These are phyloP conservation scores for Primulina eburnea DNA, from an alignment of 257 asterid species.

Conservation along the genomic window DNA sequence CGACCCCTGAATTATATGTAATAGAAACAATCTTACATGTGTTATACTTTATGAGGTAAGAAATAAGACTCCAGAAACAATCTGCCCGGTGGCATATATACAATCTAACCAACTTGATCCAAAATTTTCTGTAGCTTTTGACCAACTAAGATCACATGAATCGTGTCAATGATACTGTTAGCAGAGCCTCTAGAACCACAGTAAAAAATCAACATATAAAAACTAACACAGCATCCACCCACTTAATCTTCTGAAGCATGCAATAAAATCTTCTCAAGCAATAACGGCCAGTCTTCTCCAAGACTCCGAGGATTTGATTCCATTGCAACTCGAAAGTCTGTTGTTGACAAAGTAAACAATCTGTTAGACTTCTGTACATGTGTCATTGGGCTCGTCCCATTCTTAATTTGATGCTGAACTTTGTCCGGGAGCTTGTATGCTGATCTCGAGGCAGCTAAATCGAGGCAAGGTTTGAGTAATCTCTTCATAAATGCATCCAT, in stretches of 20 bases:
- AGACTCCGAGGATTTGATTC: constrained; percentile 48
- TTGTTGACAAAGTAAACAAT: constrained; percentile 38
- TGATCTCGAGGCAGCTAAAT: constrained; percentile 45
- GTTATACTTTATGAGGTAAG: constrained; percentile 40
- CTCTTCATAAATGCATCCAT: constrained; percentile 54
- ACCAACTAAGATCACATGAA: constrained; percentile 34
- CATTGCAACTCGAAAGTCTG: constrained; percentile 55
- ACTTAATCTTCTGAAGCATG: constrained; percentile 35
- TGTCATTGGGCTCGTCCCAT: constrained; percentile 31
- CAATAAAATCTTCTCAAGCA: constrained; percentile 47
- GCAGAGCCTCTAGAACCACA: constrained; percentile 30
- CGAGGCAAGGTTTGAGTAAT: constrained; percentile 54
- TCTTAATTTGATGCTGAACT: constrained; percentile 30
- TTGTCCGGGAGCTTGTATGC: constrained; percentile 27
- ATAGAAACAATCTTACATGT: constrained; percentile 49
- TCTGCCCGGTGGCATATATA: constrained; percentile 52
- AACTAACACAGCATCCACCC: constrained; percentile 26
- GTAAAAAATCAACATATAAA: constrained; percentile 24
- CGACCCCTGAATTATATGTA: constrained; percentile 40
- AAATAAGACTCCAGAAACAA: constrained; percentile 38
- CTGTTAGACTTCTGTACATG: constrained; percentile 25
- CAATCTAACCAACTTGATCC: constrained; percentile 44
- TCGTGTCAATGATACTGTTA: constrained; percentile 36
- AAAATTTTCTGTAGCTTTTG: constrained; percentile 40
- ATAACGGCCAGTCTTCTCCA: constrained; percentile 62